Percentiles rank a stretch among this genome's conserved stretches.
Evolutionary conservation across 1,139 yeast species (phyloP).

Genomic region (Yamadazyma membranifaciens): DNA sequence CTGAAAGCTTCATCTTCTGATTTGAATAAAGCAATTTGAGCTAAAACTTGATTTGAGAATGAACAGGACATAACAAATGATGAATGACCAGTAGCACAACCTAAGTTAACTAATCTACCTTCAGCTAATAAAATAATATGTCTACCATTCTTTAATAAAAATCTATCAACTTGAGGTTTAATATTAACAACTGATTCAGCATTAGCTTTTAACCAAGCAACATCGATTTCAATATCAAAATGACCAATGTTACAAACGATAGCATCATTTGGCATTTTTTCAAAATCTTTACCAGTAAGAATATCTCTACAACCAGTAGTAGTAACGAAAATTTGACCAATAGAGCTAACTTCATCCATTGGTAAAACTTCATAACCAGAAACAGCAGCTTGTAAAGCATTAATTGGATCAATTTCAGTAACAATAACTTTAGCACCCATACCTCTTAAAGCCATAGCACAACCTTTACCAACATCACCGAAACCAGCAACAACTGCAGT

Average conservation of each 20-base stretch:
- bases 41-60: slow-evolving; percentile 99
- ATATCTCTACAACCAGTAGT: slow-evolving; percentile 99
- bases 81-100: slow-evolving; percentile 99
- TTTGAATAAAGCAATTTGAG: slow-evolving; percentile 98
- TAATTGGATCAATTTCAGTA: slow-evolving; percentile 98
- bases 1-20: slow-evolving; percentile 82
- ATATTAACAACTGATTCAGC: slow-evolving; percentile 91
- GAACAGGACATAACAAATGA: slow-evolving; percentile 99
- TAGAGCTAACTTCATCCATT: slow-evolving; percentile 89
- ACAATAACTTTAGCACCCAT: slow-evolving; percentile 99
- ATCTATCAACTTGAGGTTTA: slow-evolving; percentile 99
- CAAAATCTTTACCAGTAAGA: slow-evolving; percentile 86
- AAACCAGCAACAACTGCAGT: slow-evolving; percentile 99
- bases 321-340: slow-evolving; percentile 98
- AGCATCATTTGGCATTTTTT: slow-evolving; percentile 97
- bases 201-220: slow-evolving; percentile 94
- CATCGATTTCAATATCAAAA: slow-evolving; percentile 98
- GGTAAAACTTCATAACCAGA: slow-evolving; percentile 98
- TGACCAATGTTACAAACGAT: slow-evolving; percentile 99
- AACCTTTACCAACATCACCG: slow-evolving; percentile 99
- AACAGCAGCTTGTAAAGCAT: slow-evolving; percentile 99
- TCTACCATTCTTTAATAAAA: slow-evolving; percentile 83
- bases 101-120: slow-evolving; percentile 99
- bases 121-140: slow-evolving; percentile 97
- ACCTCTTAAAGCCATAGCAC: slow-evolving; percentile 98